Conservation (phyloP, 2,329 filamentous ascomycete genomes). For the Xylariales sp. region DNA sequence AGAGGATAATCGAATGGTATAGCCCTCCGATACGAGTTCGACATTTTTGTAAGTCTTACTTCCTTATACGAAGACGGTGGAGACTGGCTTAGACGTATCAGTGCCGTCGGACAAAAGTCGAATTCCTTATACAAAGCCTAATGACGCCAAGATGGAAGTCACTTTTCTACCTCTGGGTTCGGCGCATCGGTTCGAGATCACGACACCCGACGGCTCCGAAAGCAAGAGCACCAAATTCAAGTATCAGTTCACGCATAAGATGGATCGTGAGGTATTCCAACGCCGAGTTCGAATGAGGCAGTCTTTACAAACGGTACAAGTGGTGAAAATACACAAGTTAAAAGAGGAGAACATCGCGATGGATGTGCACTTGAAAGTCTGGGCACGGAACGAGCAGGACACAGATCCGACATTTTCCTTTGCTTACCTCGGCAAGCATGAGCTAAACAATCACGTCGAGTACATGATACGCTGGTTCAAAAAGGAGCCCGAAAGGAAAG, state of each 20-base stretch:
- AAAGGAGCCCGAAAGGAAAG: slow-evolving; percentile 38
- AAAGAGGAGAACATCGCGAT: slow-evolving; percentile 37
- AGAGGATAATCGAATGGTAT: slow-evolving; percentile 39
- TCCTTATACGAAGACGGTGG: neutral
- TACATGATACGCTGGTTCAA: slow-evolving; percentile 45
- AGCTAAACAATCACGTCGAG: slow-evolving; percentile 40
- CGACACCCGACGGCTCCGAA: slow-evolving; percentile 14
- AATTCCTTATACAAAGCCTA: slow-evolving; percentile 42
- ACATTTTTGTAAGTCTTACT: slow-evolving; percentile 36
- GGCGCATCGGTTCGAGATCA: slow-evolving; percentile 39
- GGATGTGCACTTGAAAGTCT: slow-evolving; percentile 41
- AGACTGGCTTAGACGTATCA: slow-evolving; percentile 19
- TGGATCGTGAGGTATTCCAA: slow-evolving; percentile 40
- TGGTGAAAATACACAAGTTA: slow-evolving; percentile 36
- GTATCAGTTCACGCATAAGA: slow-evolving; percentile 39
- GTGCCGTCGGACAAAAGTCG: slow-evolving; percentile 28
- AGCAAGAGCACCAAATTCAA: slow-evolving; percentile 17
- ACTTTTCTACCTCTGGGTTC: slow-evolving; percentile 38
- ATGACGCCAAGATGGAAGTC: slow-evolving; percentile 37
- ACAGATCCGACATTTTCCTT: slow-evolving; percentile 43
- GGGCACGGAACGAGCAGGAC: slow-evolving; percentile 35
- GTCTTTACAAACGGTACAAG: slow-evolving; percentile 36
- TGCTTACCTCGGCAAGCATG: slow-evolving; percentile 31
- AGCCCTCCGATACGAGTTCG: slow-evolving; percentile 26
- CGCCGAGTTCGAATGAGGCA: slow-evolving; percentile 31